Evolutionary conservation across 257 asterid genomes (phyloP).

Genomic region (Nicotiana benthamiana): DNA sequence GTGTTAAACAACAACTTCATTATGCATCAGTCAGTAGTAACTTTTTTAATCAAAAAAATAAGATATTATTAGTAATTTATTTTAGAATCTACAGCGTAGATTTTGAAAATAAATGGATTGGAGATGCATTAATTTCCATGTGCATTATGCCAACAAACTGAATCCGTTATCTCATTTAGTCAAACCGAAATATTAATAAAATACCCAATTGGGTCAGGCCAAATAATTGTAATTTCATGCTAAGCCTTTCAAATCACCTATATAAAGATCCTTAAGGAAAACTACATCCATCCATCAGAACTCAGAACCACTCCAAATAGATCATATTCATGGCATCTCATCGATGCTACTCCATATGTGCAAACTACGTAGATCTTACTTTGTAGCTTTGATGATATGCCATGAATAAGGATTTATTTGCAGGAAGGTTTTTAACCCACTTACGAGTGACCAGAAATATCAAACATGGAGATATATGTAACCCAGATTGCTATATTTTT

Average conservation of each 20-base stretch:
- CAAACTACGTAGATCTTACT: neutral
- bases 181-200: neutral
- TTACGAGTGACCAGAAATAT: neutral
- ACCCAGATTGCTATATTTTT: neutral
- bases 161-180: neutral
- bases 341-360: neutral
- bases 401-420: neutral
- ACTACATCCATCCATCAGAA: neutral
- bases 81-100: neutral
- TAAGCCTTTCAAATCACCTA: neutral
- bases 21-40: neutral
- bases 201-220: neutral
- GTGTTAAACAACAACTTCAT: neutral
- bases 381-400: neutral
- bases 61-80: neutral
- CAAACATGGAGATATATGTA: neutral
- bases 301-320: neutral
- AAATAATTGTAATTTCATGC: neutral
- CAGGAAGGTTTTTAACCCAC: neutral
- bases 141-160: neutral
- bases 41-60: too few species aligned
- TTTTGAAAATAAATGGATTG: neutral
- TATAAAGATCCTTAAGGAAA: neutral
- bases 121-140: neutral
- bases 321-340: neutral